These are phyloP conservation scores for Monsonia emarginata DNA, from an alignment of 441 rosid genomes.

Conservation along the genomic window DNA sequence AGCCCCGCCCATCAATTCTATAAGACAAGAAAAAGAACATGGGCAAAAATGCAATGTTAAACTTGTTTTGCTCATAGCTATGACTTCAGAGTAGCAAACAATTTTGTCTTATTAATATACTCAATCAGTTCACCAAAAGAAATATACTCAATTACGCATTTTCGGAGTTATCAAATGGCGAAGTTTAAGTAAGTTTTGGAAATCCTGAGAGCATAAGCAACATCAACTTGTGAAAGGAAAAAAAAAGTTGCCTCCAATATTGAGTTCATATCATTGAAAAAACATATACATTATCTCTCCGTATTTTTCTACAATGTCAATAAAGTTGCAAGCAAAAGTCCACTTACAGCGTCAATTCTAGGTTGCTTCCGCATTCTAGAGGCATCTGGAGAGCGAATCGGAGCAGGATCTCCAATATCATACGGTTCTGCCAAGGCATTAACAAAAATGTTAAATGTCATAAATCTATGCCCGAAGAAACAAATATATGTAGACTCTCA, in stretches of 20 bases:
- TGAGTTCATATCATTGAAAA: neutral
- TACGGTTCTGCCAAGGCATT: constrained; percentile 40
- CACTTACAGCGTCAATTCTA: constrained; percentile 47
- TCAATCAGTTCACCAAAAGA: too few species aligned
- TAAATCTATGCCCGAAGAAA: neutral
- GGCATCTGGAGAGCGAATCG: constrained; percentile 31
- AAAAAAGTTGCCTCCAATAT: neutral
- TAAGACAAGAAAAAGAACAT: neutral
- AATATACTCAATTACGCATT: neutral
- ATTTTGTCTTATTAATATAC: neutral
- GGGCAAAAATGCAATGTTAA: neutral
- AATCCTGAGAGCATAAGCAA: too few species aligned
- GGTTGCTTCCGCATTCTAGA: constrained; percentile 35
- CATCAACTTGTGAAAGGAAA: too few species aligned
- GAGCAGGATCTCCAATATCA: constrained; percentile 42
- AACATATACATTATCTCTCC: neutral
- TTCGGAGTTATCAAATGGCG: neutral
- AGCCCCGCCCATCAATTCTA: neutral
- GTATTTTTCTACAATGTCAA: neutral
- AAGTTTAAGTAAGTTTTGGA: neutral
- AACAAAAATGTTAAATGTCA: constrained; percentile 11
- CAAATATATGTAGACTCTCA: neutral
- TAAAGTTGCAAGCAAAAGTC: constrained; percentile 17
- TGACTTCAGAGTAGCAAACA: neutral
- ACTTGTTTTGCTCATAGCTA: neutral